Percentiles rank a stretch among this genome's conserved stretches.
Evolutionary conservation across 2,329 filamentous ascomycete genomes (phyloP).

Genomic region (Clarireedia homoeocarpa): DNA sequence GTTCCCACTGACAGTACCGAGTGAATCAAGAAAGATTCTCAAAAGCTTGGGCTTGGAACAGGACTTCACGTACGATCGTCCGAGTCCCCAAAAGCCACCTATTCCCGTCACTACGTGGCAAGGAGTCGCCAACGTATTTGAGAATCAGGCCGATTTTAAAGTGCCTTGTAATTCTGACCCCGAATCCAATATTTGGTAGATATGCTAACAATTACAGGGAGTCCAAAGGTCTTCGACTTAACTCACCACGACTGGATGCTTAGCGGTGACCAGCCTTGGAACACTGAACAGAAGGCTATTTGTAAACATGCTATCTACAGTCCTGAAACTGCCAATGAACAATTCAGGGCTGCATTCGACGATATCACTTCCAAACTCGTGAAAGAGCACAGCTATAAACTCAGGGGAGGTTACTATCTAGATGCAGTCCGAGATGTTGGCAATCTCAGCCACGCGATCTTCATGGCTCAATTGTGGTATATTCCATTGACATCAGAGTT

Average conservation of each 20-base stretch:
- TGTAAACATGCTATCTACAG: too few relatives aligned
- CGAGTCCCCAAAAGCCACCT: constrained; percentile 11
- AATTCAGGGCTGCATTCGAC: too few relatives aligned
- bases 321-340: too few relatives aligned
- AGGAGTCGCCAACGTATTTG: constrained; percentile 23
- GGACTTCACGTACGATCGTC: constrained; percentile 22
- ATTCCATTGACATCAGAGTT: constrained; percentile 46
- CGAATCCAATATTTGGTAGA: too few relatives aligned
- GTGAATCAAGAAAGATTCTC: constrained; percentile 63
- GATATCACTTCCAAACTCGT: constrained; percentile 39
- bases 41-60: constrained; percentile 41
- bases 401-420: constrained; percentile 43
- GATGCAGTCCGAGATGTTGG: constrained; percentile 56
- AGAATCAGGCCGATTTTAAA: constrained; percentile 18
- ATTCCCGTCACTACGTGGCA: constrained; percentile 22
- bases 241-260: too few relatives aligned
- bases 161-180: too few relatives aligned
- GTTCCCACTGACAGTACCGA: constrained; percentile 49
- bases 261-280: too few relatives aligned
- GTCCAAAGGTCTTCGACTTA: too few relatives aligned
- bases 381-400: constrained; percentile 52
- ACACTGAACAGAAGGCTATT: too few relatives aligned
- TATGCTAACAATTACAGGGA: too few relatives aligned
- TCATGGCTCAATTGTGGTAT: constrained; percentile 43
- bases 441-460: constrained; percentile 44